Base-by-base conservation (phyloP, 2,329 filamentous ascomycete genomes). In the Cadophora malorum region DNA sequence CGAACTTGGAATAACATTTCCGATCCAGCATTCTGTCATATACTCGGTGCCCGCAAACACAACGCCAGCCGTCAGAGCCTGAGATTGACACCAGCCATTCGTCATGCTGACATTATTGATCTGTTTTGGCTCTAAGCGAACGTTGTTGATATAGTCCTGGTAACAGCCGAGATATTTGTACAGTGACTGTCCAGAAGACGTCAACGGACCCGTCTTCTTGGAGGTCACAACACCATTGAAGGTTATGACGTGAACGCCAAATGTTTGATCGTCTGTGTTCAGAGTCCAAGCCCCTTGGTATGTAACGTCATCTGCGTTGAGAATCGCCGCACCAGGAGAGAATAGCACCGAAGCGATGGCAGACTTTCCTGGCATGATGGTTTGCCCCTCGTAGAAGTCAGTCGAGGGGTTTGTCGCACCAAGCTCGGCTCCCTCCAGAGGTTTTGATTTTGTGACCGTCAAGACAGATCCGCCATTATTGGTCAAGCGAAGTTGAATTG, bases 381-480 rank as follows among this genome's bases (percentile, higher is more conserved):
- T 69, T 19, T 69, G 67, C 35, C 73, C 72, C 64, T 75, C 73
- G 41, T 67, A 70, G 14, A 74, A 68, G 28, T 74, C 72, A 6
- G 70, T 72, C 1, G 69, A 63, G 7, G 72, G 71, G 12, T 73
- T 72, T 1, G 72, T 71, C 14, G 73, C 73, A 35, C 72, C 72
- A 9, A 75, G 63, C 53, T 72, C 72, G 3, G 67, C 59, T 33
- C 70, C 69, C 33, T 70, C 72, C 21, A 73, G 73, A 25, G 75
- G 74, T 55, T 77, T 77, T 8, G 71, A 74, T 63, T 76, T 75
- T 5, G 74, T 74, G 23, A 77, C 70, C 5, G 70, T 68, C 23
- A 77, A 65, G 31, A 71, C 70, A 6, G 74, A 74, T 6, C 74
- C 75, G 31, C 75, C 75, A 33, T 69, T 70, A 25, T 77, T 77